Evolutionary conservation across 306 rosid species (phyloP), one percentile per base, ranked within the genome.

Genomic region (Glycyrrhiza uralensis): DNA sequence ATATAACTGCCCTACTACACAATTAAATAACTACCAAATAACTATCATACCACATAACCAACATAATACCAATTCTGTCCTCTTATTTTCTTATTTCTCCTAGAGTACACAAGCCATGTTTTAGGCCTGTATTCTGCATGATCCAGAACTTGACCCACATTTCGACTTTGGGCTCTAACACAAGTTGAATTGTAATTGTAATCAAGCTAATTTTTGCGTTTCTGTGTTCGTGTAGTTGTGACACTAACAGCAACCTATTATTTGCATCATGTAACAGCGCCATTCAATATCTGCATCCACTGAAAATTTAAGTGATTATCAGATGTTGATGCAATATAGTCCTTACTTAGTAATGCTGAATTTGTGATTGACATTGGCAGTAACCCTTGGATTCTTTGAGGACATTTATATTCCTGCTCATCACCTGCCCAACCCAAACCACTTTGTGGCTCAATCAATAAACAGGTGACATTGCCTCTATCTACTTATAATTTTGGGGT

Each of bases 311-410:
- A 67, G 5, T 23, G 38, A 38, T 68, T 69, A 36, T 54, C 62
- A 39, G 33, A 26, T 70, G 32, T 20, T 30, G 20, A 38, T 19
- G 10, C 18, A 55, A 30, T 30, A 46, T 46, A 9, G 17, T 15
- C 32, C 17, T 6, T 47, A 51, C 41, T 6, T 70, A 28, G 28
- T 85, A 69, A 75, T 63, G 39, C 47, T 80, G 73, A 41, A 62
- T 78, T 29, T 69, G 19, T 72, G 69, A 17, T 72, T 79, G 81
- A 68, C 96, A 17, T 72, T 79, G 81, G 70, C 96, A 93, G 96
- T 93, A 62, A 82, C 92, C 6, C 84, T 93, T 75, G 98, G 89
- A 78, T 90, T 90, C 87, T 93, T 93, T 54, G 91, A 90, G 26
- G 98, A 93, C 68, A 84, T 93, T 61, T 85, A 85, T 50, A 50